These are phyloP conservation scores for Pseudohyphozyma bogoriensis DNA, from an alignment of 768 basidiomycete species.

Conservation along the genomic window DNA sequence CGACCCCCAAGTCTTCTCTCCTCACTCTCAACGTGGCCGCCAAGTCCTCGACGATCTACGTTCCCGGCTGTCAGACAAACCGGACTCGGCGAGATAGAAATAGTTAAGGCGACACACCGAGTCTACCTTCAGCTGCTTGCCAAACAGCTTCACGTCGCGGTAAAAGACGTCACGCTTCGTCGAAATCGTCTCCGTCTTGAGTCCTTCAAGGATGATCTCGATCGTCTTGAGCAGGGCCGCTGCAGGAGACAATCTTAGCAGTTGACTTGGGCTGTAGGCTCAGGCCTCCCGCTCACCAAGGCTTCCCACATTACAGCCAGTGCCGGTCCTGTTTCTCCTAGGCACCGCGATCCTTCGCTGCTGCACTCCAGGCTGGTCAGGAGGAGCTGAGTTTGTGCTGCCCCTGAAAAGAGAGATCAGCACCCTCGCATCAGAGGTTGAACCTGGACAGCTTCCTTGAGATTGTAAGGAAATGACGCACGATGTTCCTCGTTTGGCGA, in stretches of 20 bases:
- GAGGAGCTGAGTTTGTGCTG: too few relatives aligned
- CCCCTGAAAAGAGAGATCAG: too few relatives aligned
- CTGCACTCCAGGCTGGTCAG: too few relatives aligned
- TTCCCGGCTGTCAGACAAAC: background rate
- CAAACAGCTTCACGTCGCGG: conserved; percentile 68
- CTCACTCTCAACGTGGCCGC: conserved; percentile 68
- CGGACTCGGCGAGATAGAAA: background rate
- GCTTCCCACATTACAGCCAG: too few relatives aligned
- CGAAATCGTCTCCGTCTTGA: conserved; percentile 47
- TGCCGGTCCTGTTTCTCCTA: too few relatives aligned
- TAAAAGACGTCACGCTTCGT: conserved; percentile 88
- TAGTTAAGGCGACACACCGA: conserved; percentile 43
- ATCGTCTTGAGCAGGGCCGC: conserved; percentile 61
- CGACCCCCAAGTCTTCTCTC: conserved; percentile 70
- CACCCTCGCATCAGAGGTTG: too few relatives aligned
- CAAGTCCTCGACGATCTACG: conserved; percentile 75
- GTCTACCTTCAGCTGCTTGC: conserved; percentile 66
- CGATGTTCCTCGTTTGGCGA: too few relatives aligned
- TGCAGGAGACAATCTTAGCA: conserved; percentile 35
- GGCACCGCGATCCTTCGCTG: too few relatives aligned
- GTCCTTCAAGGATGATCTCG: conserved; percentile 59
- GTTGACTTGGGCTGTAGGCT: too few relatives aligned
- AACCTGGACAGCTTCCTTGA: too few relatives aligned
- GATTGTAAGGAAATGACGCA: too few relatives aligned
- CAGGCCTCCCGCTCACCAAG: too few relatives aligned